phyloP scores from a whole-genome alignment of 345 rosid genomes.

The Brassica nigra region DNA sequence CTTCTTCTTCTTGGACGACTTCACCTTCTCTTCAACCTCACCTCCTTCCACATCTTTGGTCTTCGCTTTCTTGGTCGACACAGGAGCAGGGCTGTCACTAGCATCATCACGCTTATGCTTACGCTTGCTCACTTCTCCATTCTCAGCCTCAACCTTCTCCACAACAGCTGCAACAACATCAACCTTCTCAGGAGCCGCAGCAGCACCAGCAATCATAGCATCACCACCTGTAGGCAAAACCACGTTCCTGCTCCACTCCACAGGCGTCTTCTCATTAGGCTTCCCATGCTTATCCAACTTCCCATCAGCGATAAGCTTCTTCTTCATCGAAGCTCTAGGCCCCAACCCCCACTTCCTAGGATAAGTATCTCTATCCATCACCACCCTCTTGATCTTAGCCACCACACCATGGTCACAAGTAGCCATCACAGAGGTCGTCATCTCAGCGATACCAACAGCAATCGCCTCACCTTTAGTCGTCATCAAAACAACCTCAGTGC shows the following conservation, averaged over 20 bases:
- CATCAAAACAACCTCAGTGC: slow-evolving; percentile 91
- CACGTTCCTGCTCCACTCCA: slow-evolving; percentile 78
- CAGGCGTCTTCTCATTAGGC: slow-evolving; percentile 74
- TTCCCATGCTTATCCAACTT: slow-evolving; percentile 91
- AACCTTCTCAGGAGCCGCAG: slow-evolving; percentile 51
- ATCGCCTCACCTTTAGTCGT: slow-evolving; percentile 94
- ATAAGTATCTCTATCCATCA: slow-evolving; percentile 95
- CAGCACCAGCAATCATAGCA: slow-evolving; percentile 65
- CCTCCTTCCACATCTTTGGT: slow-evolving; percentile 39
- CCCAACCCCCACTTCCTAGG: slow-evolving; percentile 98
- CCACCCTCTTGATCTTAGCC: slow-evolving; percentile 94
- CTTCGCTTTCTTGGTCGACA: slow-evolving; percentile 59
- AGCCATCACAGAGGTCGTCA: slow-evolving; percentile 96
- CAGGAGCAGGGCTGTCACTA: slow-evolving; percentile 44
- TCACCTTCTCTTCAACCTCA: slow-evolving; percentile 41
- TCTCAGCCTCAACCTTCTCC: slow-evolving; percentile 37
- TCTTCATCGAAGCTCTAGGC: slow-evolving; percentile 81
- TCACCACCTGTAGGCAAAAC: slow-evolving; percentile 75
- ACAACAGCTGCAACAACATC: not conserved
- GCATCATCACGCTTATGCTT: slow-evolving; percentile 48
- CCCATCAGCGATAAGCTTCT: slow-evolving; percentile 78
- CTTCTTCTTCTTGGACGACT: slow-evolving; percentile 45
- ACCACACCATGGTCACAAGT: slow-evolving; percentile 96
- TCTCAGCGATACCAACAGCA: slow-evolving; percentile 93
- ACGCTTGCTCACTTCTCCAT: slow-evolving; percentile 56